Percentiles rank a stretch among this genome's conserved stretches.
phyloP scores from a whole-genome alignment of 1,139 yeast genomes.

The Hansenula sp. region DNA sequence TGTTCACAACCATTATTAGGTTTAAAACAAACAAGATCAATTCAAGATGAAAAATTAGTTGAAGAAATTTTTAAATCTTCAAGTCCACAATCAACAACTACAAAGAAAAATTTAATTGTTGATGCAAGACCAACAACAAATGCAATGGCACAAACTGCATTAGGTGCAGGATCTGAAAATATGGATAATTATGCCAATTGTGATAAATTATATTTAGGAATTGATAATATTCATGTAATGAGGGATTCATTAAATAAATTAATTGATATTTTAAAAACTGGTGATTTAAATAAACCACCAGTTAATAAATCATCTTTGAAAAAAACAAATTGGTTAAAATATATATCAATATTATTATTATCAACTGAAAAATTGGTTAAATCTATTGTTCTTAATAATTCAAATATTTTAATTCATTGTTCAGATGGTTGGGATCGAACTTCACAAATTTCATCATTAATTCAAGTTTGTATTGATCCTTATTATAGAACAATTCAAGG shows the following conservation, averaged over 20 bases:
- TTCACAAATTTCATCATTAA: constrained; percentile 78
- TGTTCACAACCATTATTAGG: constrained; percentile 96
- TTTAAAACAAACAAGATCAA: constrained; percentile 76
- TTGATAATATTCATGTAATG: constrained; percentile 94
- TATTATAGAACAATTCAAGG: constrained; percentile 85
- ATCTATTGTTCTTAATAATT: constrained; percentile 74
- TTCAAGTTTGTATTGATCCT: constrained; percentile 88
- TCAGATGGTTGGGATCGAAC: constrained; percentile 99
- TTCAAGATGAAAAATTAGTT: constrained; percentile 85
- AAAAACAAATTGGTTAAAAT: constrained; percentile 78
- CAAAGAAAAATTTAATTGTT: constrained; percentile 63
- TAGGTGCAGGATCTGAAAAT: constrained; percentile 95
- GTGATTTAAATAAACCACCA: constrained; percentile 52
- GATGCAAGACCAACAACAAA: constrained; percentile 92
- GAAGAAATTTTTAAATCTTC: constrained; percentile 63
- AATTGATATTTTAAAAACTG: constrained; percentile 57
- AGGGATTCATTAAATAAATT: constrained; percentile 73
- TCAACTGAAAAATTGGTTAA: constrained; percentile 78
- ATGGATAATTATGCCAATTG: constrained; percentile 72
- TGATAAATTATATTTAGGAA: constrained; percentile 75
- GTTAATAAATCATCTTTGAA: constrained; percentile 38
- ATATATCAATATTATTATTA: constrained; percentile 62
- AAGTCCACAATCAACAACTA: no score
- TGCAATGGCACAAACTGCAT: constrained; percentile 94
- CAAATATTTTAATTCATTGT: constrained; percentile 85